Conservation (phyloP, 202 grass and related monocot genomes). For the Zizania palustris region DNA sequence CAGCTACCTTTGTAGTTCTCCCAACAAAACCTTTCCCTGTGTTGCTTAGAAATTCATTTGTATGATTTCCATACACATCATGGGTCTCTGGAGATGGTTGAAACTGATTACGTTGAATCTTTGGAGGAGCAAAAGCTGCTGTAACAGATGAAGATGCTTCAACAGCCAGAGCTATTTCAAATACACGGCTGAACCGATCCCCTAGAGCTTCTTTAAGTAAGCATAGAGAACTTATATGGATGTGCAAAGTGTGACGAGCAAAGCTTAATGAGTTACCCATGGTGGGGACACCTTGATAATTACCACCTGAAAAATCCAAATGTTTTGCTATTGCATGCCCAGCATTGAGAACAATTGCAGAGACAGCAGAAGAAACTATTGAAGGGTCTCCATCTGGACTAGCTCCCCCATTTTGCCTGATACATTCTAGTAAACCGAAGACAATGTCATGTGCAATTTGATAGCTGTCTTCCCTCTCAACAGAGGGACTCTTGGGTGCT, state of each 20-base stretch:
- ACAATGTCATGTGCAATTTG: constrained; percentile 91
- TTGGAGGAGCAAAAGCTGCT: constrained; percentile 67
- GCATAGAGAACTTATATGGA: constrained; percentile 86
- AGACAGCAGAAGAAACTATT: constrained; percentile 76
- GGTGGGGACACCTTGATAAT: constrained; percentile 62
- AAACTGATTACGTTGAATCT: constrained; percentile 84
- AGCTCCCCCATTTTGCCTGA: constrained; percentile 71
- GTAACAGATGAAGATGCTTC: constrained; percentile 82
- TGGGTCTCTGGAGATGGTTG: constrained; percentile 82
- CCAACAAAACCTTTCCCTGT: constrained; percentile 67
- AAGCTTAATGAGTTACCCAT: constrained; percentile 58
- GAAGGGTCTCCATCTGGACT: constrained; percentile 79
- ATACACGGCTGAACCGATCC: constrained; percentile 68
- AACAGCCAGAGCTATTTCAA: constrained; percentile 81
- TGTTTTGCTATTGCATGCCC: constrained; percentile 76
- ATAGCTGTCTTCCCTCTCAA: constrained; percentile 81
- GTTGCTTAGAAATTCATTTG: constrained; percentile 63
- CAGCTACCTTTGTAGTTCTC: constrained; percentile 72
- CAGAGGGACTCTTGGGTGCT: constrained; percentile 55
- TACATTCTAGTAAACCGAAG: constrained; percentile 68
- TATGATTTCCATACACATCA: constrained; percentile 76
- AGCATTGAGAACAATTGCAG: constrained; percentile 83
- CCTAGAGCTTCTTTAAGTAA: constrained; percentile 93
- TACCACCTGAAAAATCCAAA: constrained; percentile 73
- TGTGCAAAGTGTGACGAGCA: constrained; percentile 65